Conservation (phyloP, 306 rosid species). For the Cicer chorassanicum region DNA sequence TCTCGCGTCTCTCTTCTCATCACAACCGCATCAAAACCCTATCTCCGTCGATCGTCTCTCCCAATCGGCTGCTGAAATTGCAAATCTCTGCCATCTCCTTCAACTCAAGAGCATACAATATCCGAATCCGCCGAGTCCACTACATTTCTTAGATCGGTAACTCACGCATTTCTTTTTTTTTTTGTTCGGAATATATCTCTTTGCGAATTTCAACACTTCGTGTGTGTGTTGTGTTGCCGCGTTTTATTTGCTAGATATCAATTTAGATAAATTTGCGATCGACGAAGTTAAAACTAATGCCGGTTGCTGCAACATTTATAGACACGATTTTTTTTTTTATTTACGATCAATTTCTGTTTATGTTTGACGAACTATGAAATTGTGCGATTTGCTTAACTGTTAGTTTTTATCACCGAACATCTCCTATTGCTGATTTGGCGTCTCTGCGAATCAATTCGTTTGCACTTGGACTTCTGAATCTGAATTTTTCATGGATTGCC, state of each 20-base stretch:
- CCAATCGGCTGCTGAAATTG: constrained; percentile 19
- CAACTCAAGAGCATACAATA: neutral
- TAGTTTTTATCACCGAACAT: constrained; percentile 1
- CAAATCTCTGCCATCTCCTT: constrained; percentile 24
- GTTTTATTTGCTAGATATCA: constrained; percentile 5
- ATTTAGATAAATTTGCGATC: constrained; percentile 22
- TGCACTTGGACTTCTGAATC: constrained; percentile 13
- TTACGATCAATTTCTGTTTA: constrained; percentile 26
- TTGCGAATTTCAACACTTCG: constrained; percentile 21
- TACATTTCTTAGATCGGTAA: constrained; percentile 20
- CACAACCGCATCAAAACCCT: constrained; percentile 9
- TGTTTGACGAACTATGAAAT: neutral
- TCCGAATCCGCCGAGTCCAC: constrained; percentile 23
- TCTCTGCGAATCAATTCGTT: neutral
- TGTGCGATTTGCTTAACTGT: neutral
- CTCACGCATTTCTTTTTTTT: constrained; percentile 25
- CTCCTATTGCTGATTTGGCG: constrained; percentile 10
- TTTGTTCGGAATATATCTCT: constrained; percentile 8
- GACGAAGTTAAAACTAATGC: constrained; percentile 19
- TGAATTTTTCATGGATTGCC: neutral
- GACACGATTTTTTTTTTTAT: constrained; percentile 29
- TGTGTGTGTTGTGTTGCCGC: neutral
- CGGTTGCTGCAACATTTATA: neutral
- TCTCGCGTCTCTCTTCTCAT: constrained; percentile 36
- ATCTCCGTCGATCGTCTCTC: constrained; percentile 12